These are phyloP conservation scores for Hypoxylon subgilvum DNA, from an alignment of 495 filamentous ascomycete species.

Conservation along the genomic window DNA sequence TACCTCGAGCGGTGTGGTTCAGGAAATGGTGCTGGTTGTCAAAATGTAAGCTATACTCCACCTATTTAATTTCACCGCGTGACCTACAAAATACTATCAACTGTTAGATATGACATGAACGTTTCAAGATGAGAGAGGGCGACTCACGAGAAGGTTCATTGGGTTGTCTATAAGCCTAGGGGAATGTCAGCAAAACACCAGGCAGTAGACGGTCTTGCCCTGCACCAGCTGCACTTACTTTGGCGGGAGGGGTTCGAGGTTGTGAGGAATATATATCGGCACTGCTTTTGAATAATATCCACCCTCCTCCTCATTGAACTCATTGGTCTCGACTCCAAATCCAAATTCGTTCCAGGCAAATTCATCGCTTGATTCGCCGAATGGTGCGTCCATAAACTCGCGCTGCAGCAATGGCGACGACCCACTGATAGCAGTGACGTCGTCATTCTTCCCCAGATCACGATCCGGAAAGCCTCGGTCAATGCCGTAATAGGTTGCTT, in stretches of 20 bases:
- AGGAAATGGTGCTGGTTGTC: slow-evolving; percentile 70
- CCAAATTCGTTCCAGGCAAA: slow-evolving; percentile 48
- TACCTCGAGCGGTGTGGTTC: slow-evolving; percentile 72
- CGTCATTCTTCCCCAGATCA: slow-evolving; percentile 73
- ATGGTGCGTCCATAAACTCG: slow-evolving; percentile 27
- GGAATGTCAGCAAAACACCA: slow-evolving; percentile 10
- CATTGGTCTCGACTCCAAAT: slow-evolving; percentile 54
- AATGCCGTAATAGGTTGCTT: slow-evolving; percentile 63
- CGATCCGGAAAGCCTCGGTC: slow-evolving; percentile 72
- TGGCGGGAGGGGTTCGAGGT: slow-evolving; percentile 45
- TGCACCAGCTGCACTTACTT: slow-evolving; percentile 47
- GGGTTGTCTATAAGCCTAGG: slow-evolving; percentile 65
- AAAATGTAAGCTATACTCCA: slow-evolving; percentile 4
- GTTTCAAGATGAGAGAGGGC: slow-evolving; percentile 53
- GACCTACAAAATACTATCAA: slow-evolving; percentile 50
- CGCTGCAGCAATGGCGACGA: slow-evolving; percentile 50
- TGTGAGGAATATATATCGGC: slow-evolving; percentile 46
- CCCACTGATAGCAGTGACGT: slow-evolving; percentile 56
- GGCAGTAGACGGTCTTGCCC: no score
- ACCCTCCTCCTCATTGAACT: slow-evolving; percentile 58
- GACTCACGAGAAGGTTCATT: slow-evolving; percentile 71
- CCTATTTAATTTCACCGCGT: neutral
- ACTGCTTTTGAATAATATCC: slow-evolving; percentile 75
- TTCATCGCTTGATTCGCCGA: slow-evolving; percentile 29
- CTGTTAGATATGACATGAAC: slow-evolving; percentile 16